These are phyloP conservation scores for Tricholoma sp. DNA, from an alignment of 768 basidiomycete species.

Conservation along the genomic window DNA sequence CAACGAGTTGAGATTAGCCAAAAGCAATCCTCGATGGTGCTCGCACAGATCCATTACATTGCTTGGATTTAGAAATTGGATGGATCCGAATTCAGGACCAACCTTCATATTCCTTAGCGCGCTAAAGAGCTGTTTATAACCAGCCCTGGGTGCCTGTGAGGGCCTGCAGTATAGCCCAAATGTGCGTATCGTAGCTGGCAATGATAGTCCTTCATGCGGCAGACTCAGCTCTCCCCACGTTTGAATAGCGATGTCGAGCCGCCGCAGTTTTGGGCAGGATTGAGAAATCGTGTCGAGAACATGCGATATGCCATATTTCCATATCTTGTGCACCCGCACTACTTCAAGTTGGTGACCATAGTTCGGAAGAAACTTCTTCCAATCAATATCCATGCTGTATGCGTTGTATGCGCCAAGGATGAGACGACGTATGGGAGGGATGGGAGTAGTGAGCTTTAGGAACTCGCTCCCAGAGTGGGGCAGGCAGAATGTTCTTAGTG, in stretches of 20 bases:
- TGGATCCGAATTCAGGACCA: conserved; percentile 2
- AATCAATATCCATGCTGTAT: neutral
- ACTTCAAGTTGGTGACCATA: conserved; percentile 11
- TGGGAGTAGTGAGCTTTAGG: neutral
- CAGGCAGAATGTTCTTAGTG: neutral
- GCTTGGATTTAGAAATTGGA: conserved; percentile 11
- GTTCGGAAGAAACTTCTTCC: conserved; percentile 1
- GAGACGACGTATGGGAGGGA: conserved; percentile 4
- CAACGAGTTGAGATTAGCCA: conserved; percentile 1
- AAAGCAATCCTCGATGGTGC: conserved; percentile 8
- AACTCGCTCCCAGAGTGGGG: neutral
- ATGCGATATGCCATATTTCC: neutral
- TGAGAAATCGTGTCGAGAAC: neutral
- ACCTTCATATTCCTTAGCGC: conserved; percentile 1
- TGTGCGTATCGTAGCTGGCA: conserved; percentile 9
- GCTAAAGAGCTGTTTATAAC: conserved; percentile 4
- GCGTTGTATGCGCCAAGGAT: neutral
- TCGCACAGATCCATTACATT: conserved; percentile 8
- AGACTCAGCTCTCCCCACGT: conserved; percentile 3
- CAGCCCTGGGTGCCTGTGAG: conserved; percentile 3
- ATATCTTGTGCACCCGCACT: conserved; percentile 2
- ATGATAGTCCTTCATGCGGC: neutral
- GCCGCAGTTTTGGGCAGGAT: conserved; percentile 9
- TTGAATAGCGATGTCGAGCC: conserved; percentile 10
- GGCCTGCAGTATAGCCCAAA: conserved; percentile 11